Conservation (phyloP, 495 filamentous ascomycete species). For the Hypomontagnella monticulosa region DNA sequence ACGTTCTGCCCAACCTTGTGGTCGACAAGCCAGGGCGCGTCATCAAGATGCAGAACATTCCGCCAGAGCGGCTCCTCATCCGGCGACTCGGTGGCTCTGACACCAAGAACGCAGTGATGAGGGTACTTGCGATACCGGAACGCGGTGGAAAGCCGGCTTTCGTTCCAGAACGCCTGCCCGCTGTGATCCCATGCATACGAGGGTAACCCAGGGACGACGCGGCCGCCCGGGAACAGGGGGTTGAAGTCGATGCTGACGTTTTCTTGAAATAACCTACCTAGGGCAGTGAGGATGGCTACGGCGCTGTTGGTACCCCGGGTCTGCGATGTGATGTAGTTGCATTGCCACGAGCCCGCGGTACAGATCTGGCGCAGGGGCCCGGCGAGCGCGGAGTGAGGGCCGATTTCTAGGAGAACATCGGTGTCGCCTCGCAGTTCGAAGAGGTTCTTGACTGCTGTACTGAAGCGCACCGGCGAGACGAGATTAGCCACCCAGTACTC, state of each 20-base stretch:
- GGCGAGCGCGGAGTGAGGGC: slow-evolving; percentile 55
- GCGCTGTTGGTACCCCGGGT: slow-evolving; percentile 33
- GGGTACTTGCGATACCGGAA: slow-evolving; percentile 53
- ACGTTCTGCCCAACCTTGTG: slow-evolving; percentile 51
- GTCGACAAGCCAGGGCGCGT: slow-evolving; percentile 59
- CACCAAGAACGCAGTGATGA: slow-evolving; percentile 60
- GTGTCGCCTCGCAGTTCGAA: slow-evolving; percentile 34
- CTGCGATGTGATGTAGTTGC: slow-evolving; percentile 49
- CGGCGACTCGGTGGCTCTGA: slow-evolving; percentile 45
- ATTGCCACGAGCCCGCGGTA: slow-evolving; percentile 13
- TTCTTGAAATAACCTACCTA: slow-evolving; percentile 45
- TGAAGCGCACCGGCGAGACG: slow-evolving; percentile 48
- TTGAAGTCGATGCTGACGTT: slow-evolving; percentile 42
- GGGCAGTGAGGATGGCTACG: slow-evolving; percentile 37
- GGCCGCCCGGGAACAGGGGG: slow-evolving; percentile 37
- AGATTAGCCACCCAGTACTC: slow-evolving; percentile 48
- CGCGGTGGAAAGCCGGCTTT: slow-evolving; percentile 51
- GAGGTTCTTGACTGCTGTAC: slow-evolving; percentile 40
- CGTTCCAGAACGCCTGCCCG: slow-evolving; percentile 50
- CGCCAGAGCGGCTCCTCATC: slow-evolving; percentile 57
- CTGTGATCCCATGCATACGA: slow-evolving; percentile 56
- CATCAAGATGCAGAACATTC: slow-evolving; percentile 51
- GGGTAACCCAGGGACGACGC: slow-evolving; percentile 50
- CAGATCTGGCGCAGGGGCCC: slow-evolving; percentile 51
- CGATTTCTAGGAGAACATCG: slow-evolving; percentile 55